Evolutionary conservation across 805 yeast genomes (phyloP).

Genomic region (Saccharomyces mikatae): DNA sequence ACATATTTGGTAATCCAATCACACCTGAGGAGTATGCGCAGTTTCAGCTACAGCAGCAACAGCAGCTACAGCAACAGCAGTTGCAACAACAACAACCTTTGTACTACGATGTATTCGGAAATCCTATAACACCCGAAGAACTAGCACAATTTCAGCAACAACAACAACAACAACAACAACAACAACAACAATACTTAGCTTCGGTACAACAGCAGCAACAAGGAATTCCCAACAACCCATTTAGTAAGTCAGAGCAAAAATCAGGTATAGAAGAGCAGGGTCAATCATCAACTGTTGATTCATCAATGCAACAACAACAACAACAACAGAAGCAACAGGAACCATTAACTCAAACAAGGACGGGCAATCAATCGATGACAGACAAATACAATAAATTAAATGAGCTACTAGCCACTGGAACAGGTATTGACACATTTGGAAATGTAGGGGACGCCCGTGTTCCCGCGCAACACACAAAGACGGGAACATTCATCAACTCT

Average conservation of each 20-base stretch:
- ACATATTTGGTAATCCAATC: slow-evolving; percentile 24
- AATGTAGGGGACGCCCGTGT: slow-evolving; percentile 42
- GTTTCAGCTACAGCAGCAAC: slow-evolving; percentile 16
- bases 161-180: slow-evolving; percentile 21
- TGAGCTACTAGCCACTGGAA: slow-evolving; percentile 70
- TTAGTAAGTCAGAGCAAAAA: slow-evolving; percentile 38
- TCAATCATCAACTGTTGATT: slow-evolving; percentile 7
- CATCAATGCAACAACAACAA: slow-evolving; percentile 16
- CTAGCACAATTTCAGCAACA: slow-evolving; percentile 29
- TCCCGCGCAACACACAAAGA: slow-evolving; percentile 82
- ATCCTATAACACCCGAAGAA: slow-evolving; percentile 32
- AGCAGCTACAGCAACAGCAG: slow-evolving; percentile 14
- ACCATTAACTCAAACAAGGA: slow-evolving; percentile 36
- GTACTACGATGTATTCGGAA: slow-evolving; percentile 31
- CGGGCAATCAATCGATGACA: slow-evolving; percentile 46
- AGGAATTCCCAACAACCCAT: slow-evolving; percentile 70
- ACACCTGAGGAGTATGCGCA: slow-evolving; percentile 24
- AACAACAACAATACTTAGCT: slow-evolving; percentile 22
- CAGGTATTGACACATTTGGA: slow-evolving; percentile 78
- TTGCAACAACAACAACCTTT: slow-evolving; percentile 24
- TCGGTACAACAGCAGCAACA: slow-evolving; percentile 31
- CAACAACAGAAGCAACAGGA: slow-evolving; percentile 14
- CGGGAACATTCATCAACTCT: slow-evolving; percentile 70
- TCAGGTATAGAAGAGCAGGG: slow-evolving; percentile 1
- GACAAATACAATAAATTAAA: slow-evolving; percentile 63